These are phyloP conservation scores for Leptodontidium sp. DNA, from an alignment of 2,329 filamentous ascomycete genomes.

Conservation along the genomic window DNA sequence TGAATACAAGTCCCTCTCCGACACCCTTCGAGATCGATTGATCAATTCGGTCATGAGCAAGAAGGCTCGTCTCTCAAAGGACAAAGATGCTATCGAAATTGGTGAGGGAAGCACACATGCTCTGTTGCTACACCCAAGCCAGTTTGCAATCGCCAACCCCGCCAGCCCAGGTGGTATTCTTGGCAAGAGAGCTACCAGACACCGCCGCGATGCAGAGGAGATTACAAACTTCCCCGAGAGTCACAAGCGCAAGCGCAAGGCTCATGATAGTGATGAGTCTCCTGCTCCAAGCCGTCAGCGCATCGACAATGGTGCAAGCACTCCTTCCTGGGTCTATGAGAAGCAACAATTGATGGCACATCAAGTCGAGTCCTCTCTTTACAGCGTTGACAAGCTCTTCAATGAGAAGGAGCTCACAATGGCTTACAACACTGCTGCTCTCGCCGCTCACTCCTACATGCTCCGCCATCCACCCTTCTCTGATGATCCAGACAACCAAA, in stretches of 20 bases:
- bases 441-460: constrained; percentile 69
- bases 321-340: constrained; percentile 69
- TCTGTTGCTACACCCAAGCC: constrained; percentile 71
- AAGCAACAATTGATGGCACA: constrained; percentile 57
- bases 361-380: constrained; percentile 64
- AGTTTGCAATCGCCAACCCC: constrained; percentile 72
- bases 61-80: constrained; percentile 69
- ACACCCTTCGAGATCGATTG: constrained; percentile 70
- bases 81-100: constrained; percentile 74
- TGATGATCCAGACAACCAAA: constrained; percentile 38
- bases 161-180: constrained; percentile 69
- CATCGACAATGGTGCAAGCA: constrained; percentile 64
- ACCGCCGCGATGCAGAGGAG: constrained; percentile 67
- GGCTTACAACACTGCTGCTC: constrained; percentile 68
- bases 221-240: constrained; percentile 60
- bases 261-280: constrained; percentile 68
- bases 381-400: constrained; percentile 75
- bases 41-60: constrained; percentile 71
- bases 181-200: constrained; percentile 68
- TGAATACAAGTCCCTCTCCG: constrained; percentile 66
- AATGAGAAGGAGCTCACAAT: constrained; percentile 74
- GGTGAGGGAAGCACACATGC: constrained; percentile 65
- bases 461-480: constrained; percentile 56
- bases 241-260: constrained; percentile 70
- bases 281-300: constrained; percentile 63